Base-by-base conservation (phyloP, 352 stramenopile species). In the Globisporangium takayamanum region DNA sequence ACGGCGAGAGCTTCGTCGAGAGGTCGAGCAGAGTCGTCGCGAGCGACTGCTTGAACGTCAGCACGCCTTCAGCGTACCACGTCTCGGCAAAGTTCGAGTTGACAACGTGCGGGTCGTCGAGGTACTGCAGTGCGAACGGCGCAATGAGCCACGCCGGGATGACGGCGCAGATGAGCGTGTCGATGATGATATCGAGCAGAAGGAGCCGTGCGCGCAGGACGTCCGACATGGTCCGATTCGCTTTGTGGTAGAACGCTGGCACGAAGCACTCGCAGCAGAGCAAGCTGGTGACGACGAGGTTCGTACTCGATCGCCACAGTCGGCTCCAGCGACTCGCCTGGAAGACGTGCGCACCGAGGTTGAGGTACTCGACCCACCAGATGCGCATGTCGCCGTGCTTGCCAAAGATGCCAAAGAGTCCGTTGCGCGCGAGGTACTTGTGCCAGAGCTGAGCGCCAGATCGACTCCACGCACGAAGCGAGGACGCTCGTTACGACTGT, bases 351-450 rank as follows among this genome's bases (percentile, higher is more conserved):
- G 54, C 45, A 5, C 20, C 45, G 18, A 60, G 54, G 30, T 60
- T 60, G 30, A 60, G 54, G 44, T 28, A 60, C 30, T 60, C 54
- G 45, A 60, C 30, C 30, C 45, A 22, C 54, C 54, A 60, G 45
- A 53, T 47, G 3, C 54, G 30, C 14, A 53, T 25, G 54, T 60
- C 45, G 44, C 54, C 54, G 54, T 60, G 45, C 45, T 36, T 16
- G 6, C 54, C 45, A 16, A 60, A 60, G 44, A 60, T 60, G 1
- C 54, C 45, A 28, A 53, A 60, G 5, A 52, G 15, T 14, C 45
- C 45, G n/a, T 20, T 22, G 26, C 54, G 28, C 4, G 25, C 54
- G 5, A 58, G 18, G 33, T 60, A 60, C 30, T 53, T 53, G 10
- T 47, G 26, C 54, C 44, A 47, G 1, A 59, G 25, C 25, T 30